A percentile compares a stretch with the other conserved stretches of the same genome.
Conservation (phyloP, 192 early-diverging fungal species). For the Mortierella alpina region DNA sequence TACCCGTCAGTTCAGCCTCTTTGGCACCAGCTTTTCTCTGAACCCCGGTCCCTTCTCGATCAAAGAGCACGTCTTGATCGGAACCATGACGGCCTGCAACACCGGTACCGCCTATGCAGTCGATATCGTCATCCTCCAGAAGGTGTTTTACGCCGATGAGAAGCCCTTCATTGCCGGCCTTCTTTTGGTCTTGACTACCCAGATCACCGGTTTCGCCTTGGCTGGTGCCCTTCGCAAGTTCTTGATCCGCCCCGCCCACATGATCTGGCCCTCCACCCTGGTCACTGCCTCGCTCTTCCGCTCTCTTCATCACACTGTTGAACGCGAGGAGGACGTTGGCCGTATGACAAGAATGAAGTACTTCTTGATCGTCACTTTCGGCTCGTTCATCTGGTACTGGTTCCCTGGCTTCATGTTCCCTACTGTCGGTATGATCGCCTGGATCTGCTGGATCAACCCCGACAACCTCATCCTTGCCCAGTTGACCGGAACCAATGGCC, state of each 20-base stretch:
- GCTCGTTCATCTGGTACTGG: conserved; percentile 66
- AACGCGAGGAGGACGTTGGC: conserved; percentile 17
- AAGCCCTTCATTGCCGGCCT: conserved; percentile 53
- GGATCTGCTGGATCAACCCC: conserved; percentile 62
- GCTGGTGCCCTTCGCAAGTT: conserved; percentile 66
- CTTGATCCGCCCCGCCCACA: conserved; percentile 71
- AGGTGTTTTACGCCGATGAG: conserved; percentile 51
- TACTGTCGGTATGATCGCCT: conserved; percentile 55
- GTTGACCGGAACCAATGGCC: conserved; percentile 56
- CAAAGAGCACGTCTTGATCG: conserved; percentile 67
- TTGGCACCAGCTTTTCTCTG: conserved; percentile 51
- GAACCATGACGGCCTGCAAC: conserved; percentile 47
- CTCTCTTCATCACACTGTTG: conserved; percentile 66
- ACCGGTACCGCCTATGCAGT: conserved; percentile 55
- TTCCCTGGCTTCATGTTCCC: conserved; percentile 66
- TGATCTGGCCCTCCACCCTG: conserved; percentile 73
- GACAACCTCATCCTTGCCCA: conserved; percentile 51
- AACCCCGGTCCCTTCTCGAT: conserved; percentile 73
- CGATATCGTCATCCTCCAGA: conserved; percentile 57
- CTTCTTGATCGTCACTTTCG: conserved; percentile 65
- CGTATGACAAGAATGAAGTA: conserved; percentile 61
- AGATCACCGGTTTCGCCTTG: conserved; percentile 70
- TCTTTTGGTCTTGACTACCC: conserved; percentile 61
- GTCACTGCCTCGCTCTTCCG: conserved; percentile 78
- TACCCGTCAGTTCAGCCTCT: conserved; percentile 58